Base-by-base conservation (phyloP, 208 protist species). In the Vickermania spadyakhi region DNA sequence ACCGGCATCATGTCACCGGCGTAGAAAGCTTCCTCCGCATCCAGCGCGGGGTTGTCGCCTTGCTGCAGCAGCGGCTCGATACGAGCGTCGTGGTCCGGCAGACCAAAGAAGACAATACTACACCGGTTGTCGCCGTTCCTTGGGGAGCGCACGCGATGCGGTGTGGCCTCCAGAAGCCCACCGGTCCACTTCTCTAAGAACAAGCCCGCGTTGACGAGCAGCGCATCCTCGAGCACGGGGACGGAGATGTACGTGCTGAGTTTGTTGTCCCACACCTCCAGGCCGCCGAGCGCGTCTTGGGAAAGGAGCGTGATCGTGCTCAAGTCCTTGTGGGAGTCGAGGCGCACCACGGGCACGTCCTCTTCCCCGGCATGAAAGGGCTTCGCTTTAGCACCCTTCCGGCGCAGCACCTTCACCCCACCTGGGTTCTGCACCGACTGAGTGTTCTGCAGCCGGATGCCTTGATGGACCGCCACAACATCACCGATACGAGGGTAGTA, bases 101-200 rank as follows among this genome's bases (percentile, higher is more conserved):
- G 59, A 21, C 74, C 72, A 60, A 93, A 93, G 64, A 93, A 93
- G 26, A 93, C 83, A 36, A 93, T 79, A 66, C 83, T 90, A 73
- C 86, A 93, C 27, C 86, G 86, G 52, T 77, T 88, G 41, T 45
- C 29, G 18, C 72, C 72, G 25, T 71, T 70, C 71, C 78, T 79
- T 23, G 80, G 73, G 56, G 77, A 90, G 31, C 76, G 57, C 64
- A 94, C 87, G 30, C 87, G 81, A 57, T 94, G 87, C 27, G 84
- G 84, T n/a, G 83, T 91, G 23, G 87, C 83, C 65, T 89, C 81
- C 51, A 94, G 74, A 22, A 91, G 59, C 3, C 82, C 84, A 28
- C 80, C 84, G 1, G 87, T 91, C 84, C 87, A 94, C 70, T 86
- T 86, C 74, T 94, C 84, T 25, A 94, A 63, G 54, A 94, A 90